These are phyloP conservation scores for Eimeria falciformis DNA, from an alignment of 169 alveolate species.

Conservation along the genomic window DNA sequence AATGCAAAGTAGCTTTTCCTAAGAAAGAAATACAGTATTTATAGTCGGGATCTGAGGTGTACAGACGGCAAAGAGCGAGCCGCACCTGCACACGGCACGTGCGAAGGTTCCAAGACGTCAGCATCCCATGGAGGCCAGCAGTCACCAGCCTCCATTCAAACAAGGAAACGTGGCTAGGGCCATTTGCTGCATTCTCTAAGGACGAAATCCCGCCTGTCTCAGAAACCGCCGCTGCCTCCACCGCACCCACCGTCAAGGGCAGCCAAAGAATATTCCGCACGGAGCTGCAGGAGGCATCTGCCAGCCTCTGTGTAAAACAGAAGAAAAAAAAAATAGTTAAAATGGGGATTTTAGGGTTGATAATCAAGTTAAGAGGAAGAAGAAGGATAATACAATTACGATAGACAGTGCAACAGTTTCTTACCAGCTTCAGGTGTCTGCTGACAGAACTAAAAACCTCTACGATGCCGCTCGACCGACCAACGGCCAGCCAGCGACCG, in stretches of 20 bases:
- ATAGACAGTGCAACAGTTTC: not conserved
- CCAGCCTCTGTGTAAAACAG: constrained; percentile 63
- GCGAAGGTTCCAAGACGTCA: constrained; percentile 74
- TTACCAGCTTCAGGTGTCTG: constrained; percentile 33
- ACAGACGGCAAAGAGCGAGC: too few relatives aligned
- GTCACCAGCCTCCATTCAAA: constrained; percentile 72
- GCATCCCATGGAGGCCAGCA: constrained; percentile 74
- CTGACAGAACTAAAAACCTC: constrained; percentile 56
- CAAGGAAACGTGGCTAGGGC: not conserved
- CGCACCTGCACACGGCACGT: constrained; percentile 57
- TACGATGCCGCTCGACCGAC: constrained; percentile 64
- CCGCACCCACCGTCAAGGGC: constrained; percentile 63
- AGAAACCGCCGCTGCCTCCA: constrained; percentile 20
- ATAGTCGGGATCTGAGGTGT: too few relatives aligned
- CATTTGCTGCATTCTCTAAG: not conserved
- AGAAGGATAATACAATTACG: not conserved
- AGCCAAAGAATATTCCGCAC: constrained; percentile 71
- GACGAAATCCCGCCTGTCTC: constrained; percentile 32
- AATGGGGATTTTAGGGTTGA: not conserved
- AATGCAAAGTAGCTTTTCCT: not conserved
- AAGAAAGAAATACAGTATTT: too few relatives aligned
- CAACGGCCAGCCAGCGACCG: constrained; percentile 77
- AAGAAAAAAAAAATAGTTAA: not conserved
- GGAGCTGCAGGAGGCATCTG: constrained; percentile 63
- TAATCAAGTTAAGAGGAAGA: not conserved